phyloP scores from a whole-genome alignment of 1,284 basidiomycete genomes.

The Apiotrichum porosum region DNA sequence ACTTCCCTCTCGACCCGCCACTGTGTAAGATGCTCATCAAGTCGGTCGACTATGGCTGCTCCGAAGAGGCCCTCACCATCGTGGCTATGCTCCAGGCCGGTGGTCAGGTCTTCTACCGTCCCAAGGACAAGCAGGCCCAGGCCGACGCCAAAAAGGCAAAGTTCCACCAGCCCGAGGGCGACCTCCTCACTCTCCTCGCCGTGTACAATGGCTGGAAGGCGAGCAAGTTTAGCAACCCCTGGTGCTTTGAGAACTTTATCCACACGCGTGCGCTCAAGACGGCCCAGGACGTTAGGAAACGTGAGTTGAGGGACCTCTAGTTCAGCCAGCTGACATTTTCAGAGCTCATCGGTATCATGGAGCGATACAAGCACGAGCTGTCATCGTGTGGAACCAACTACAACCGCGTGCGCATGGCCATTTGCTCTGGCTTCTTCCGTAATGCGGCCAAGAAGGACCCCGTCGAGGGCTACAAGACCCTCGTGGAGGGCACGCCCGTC shows the following conservation, averaged over 20 bases:
- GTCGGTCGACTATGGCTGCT: slow-evolving; percentile 94
- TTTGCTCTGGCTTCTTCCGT: slow-evolving; percentile 94
- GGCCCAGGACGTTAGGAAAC: slow-evolving; percentile 97
- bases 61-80: slow-evolving; percentile 93
- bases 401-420: slow-evolving; percentile 88
- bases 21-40: slow-evolving; percentile 98
- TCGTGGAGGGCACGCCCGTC: slow-evolving; percentile 95
- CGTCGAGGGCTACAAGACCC: slow-evolving; percentile 82
- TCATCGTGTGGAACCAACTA: slow-evolving; percentile 72
- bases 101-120: slow-evolving; percentile 93
- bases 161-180: slow-evolving; percentile 76
- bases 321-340: slow-evolving; percentile 13
- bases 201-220: slow-evolving; percentile 99
- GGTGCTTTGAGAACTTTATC: slow-evolving; percentile 97
- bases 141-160: slow-evolving; percentile 57
- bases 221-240: slow-evolving; percentile 90
- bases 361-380: slow-evolving; percentile 96
- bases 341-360: slow-evolving; percentile 95
- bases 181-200: slow-evolving; percentile 88
- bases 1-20: slow-evolving; percentile 96
- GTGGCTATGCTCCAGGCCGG: slow-evolving; percentile 93
- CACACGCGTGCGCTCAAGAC: slow-evolving; percentile 93
- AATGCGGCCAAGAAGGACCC: slow-evolving; percentile 84
- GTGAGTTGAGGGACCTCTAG: slow-evolving; percentile 19
- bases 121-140: slow-evolving; percentile 97